Percentiles rank a stretch among this genome's conserved stretches.
These are phyloP conservation scores for Coemansia sp. DNA, from an alignment of 192 early-diverging fungal genomes.

Conservation along the genomic window DNA sequence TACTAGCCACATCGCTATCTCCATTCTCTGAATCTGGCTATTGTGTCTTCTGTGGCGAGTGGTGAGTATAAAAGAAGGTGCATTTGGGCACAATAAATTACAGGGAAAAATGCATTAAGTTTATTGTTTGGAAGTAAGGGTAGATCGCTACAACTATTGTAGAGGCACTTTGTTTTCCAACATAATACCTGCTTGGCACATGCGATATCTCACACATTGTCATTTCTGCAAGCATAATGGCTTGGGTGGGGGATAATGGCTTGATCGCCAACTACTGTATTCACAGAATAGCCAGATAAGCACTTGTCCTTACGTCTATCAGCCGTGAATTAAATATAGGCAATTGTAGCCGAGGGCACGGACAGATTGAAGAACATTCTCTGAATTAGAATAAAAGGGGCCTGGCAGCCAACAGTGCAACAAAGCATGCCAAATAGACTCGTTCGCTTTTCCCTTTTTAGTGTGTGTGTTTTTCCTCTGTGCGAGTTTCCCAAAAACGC, in stretches of 20 bases:
- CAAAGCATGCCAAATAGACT: neutral
- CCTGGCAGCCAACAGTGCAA: neutral
- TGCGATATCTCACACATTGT: neutral
- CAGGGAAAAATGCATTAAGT: neutral
- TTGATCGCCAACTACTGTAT: neutral
- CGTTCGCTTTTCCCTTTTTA: neutral
- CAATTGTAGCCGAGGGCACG: neutral
- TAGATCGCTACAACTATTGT: neutral
- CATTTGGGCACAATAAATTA: neutral
- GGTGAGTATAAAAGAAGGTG: neutral
- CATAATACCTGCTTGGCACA: neutral
- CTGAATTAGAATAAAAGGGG: neutral
- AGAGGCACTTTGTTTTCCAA: neutral
- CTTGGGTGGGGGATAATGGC: neutral
- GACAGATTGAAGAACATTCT: neutral
- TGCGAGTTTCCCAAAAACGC: neutral
- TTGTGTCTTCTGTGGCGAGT: constrained; percentile 4
- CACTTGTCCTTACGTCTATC: neutral
- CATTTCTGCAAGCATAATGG: constrained; percentile 7
- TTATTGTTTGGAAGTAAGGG: neutral
- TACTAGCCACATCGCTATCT: neutral
- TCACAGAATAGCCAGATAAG: neutral
- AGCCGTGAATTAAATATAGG: neutral
- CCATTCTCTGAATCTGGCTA: neutral
- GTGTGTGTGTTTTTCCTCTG: neutral